Base-by-base conservation (phyloP, 306 rosid species). In the Acacia crassicarpa region DNA sequence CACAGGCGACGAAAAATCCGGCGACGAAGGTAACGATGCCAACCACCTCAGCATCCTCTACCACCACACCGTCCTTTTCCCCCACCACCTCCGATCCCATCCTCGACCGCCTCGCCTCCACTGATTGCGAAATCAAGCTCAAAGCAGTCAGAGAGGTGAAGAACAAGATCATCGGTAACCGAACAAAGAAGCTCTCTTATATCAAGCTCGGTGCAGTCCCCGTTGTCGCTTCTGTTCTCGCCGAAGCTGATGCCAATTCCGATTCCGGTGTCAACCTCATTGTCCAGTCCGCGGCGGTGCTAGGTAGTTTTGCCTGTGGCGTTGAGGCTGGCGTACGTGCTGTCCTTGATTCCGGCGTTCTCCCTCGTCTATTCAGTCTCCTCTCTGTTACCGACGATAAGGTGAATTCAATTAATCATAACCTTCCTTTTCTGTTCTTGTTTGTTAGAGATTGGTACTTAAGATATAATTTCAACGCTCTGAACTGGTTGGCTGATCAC, bases 291-390 rank as follows among this genome's bases (percentile, higher is more conserved):
- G 96, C 91, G 20, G 98, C 98, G 2, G 93, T 84, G 40, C 88
- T 95, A 2, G 99, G 99, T 9, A 95, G 97, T 91, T 95, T 95
- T 61, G 90, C 97, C 30, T 95, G 98, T 53, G 97, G 97, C 49
- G 90, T 95, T 69, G 97, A 95, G 51, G 90, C 88, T 48, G 99
- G 99, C n/a, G 98, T 90, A 10, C 87, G 82, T 20, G 98, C 98
- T 48, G 91, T 95, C 15, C 96, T 93, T 16, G 99, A 92, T 1
- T 87, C 98, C 35, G 96, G 97, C 20, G 94, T 83, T 8, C 86
- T 94, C 56, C 87, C 97, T 49, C 84, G 83, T 76, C 87, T 95
- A 51, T 70, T 93, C 35, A 77, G 83, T 33, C 95, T 93, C 76
- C 88, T 95, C 46, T 89, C 96, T 32, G 81, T 85, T 85, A 75